A percentile compares a stretch with the other conserved stretches of the same genome.
These are phyloP conservation scores for Syzygium aqueum DNA, from an alignment of 345 rosid genomes.

Conservation along the genomic window DNA sequence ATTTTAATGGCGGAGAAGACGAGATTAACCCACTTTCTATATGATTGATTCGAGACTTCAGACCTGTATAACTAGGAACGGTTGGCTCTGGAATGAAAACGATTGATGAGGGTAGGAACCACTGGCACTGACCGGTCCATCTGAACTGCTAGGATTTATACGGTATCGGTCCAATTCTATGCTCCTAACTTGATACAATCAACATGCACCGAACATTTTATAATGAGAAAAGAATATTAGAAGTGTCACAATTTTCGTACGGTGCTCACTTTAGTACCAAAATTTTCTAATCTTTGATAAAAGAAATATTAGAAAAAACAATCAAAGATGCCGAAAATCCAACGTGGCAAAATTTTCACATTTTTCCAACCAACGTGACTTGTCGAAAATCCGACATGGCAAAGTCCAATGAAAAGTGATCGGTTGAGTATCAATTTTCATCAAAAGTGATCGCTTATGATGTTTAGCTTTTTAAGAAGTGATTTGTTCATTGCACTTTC, in stretches of 20 bases:
- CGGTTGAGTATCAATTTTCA: background rate
- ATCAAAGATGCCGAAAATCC: too few relatives aligned
- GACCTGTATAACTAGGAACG: background rate
- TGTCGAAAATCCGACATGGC: background rate
- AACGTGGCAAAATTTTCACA: too few relatives aligned
- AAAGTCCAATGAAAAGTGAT: background rate
- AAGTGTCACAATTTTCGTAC: background rate
- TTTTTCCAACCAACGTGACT: too few relatives aligned
- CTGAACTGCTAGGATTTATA: background rate
- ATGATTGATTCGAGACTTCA: background rate
- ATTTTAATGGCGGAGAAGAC: background rate
- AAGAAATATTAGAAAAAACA: background rate
- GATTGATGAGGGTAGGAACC: background rate
- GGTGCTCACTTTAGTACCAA: background rate
- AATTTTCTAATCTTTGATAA: background rate
- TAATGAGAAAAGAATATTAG: fast-evolving
- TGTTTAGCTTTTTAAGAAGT: background rate
- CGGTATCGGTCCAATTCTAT: background rate
- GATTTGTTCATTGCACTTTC: background rate
- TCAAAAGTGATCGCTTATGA: background rate
- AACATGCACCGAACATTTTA: background rate
- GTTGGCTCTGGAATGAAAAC: background rate
- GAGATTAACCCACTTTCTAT: background rate
- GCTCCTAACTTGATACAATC: background rate
- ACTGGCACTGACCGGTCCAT: background rate